Base-by-base conservation (phyloP, 768 basidiomycete genomes). In the Sporobolomyces roseus region DNA sequence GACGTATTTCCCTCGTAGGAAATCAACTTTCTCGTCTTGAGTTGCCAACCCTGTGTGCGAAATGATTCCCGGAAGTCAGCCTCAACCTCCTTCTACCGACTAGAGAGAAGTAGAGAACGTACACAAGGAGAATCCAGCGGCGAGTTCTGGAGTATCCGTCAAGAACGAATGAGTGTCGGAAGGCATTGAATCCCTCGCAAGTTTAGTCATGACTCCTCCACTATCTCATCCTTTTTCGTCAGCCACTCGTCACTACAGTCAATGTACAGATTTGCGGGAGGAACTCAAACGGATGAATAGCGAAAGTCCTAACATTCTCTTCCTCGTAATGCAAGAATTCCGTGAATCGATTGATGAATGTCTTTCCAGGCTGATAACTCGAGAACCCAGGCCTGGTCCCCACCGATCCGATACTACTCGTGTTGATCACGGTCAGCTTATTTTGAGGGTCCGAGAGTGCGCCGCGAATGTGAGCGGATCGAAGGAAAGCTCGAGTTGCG, bases 251-350 rank as follows among this genome's bases (percentile, higher is more conserved):
- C n/a, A n/a, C 6, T 13, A 46, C 13, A 14, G 10, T 23, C 21
- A 10, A 13, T 7, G 10, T 29, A 32, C 6, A n/a, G 30, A 33
- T 17, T n/a, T n/a, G 13, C 7, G 36, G 36, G 14, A 36, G 5
- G 32, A 14, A 27, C n/a, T n/a, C 65, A 33, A 23, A 60, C 65
- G 65, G 65, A 35, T 66, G 65, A 23, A 61, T 54, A 8, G 65
- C 51, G n/a, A 61, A 66, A 6, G 59, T 61, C 51, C 65, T 51
- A 21, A 66, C 65, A n/a, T 10, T 19, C 14, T 50, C 59, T 17
- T 66, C 58, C n/a, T 66, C 65, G 35, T 61, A 66, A 56, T 66
- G 65, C 9, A 66, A 33, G 33, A 66, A 66, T 33, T 66, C 65
- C 30, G 65, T 61, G 45, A 66, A 66, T 25, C 65, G 41, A 50